A percentile compares a stretch with the other conserved stretches of the same genome.
These are phyloP conservation scores for Pestalotiopsis sp. DNA, from an alignment of 2,329 filamentous ascomycete species.

Conservation along the genomic window DNA sequence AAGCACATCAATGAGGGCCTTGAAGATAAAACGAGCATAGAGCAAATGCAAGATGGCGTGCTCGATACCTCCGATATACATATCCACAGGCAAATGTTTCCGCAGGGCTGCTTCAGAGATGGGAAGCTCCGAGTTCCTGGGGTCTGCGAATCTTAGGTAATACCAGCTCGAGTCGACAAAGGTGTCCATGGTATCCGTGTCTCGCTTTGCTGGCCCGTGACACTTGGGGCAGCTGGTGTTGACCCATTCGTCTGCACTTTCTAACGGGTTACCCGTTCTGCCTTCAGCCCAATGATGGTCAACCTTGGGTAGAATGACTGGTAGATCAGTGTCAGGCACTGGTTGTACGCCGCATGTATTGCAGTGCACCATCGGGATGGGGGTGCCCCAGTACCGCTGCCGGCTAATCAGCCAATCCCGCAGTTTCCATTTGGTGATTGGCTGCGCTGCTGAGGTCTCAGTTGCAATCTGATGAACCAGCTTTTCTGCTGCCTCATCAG, in stretches of 20 bases:
- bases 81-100: slow-evolving; percentile 71
- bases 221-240: slow-evolving; percentile 79
- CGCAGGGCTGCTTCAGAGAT: slow-evolving; percentile 65
- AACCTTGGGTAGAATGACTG: slow-evolving; percentile 74
- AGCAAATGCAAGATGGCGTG: slow-evolving; percentile 89
- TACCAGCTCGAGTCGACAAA: slow-evolving; percentile 98
- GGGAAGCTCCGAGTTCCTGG: slow-evolving; percentile 62
- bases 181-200: slow-evolving; percentile 95
- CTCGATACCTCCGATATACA: slow-evolving; percentile 89
- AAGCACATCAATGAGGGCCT: slow-evolving; percentile 70
- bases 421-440: slow-evolving; percentile 76
- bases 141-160: slow-evolving; percentile 78
- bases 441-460: slow-evolving; percentile 58
- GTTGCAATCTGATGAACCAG: slow-evolving; percentile 61
- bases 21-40: slow-evolving; percentile 89
- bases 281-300: slow-evolving; percentile 69
- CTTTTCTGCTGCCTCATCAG: slow-evolving; percentile 61
- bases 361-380: slow-evolving; percentile 89
- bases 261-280: slow-evolving; percentile 77
- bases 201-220: slow-evolving; percentile 69
- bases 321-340: slow-evolving; percentile 76
- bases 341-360: slow-evolving; percentile 75
- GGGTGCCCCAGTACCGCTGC: slow-evolving; percentile 91
- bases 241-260: slow-evolving; percentile 72
- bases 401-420: slow-evolving; percentile 90